Conservation (phyloP, 495 filamentous ascomycete species). For the Penicillium crystallinum region DNA sequence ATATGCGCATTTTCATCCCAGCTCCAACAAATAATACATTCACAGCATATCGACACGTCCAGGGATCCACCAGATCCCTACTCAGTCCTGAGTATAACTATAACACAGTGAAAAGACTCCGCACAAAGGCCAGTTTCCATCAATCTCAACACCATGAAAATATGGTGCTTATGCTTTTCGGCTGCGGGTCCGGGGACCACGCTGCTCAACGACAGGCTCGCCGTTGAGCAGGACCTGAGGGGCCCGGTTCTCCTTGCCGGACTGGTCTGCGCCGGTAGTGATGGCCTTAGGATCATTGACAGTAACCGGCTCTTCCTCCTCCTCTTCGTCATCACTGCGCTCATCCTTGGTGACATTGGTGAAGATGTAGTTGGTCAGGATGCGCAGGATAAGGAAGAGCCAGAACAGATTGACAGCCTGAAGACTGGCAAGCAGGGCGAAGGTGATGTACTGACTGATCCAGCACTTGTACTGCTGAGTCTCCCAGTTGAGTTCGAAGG, state of each 20-base stretch:
- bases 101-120: neutral
- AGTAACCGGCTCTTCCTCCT: slow-evolving; percentile 38
- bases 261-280: slow-evolving; percentile 26
- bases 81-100: too few species aligned
- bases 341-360: slow-evolving; percentile 48
- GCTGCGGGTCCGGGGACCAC: slow-evolving; percentile 23
- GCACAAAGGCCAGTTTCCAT: neutral
- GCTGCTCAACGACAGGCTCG: slow-evolving; percentile 26
- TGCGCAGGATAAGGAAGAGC: slow-evolving; percentile 75
- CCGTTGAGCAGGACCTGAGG: slow-evolving; percentile 39
- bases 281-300: slow-evolving; percentile 20
- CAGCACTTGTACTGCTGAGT: slow-evolving; percentile 77
- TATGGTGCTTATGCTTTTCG: slow-evolving; percentile 13
- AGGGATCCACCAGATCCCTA: neutral
- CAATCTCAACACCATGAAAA: neutral
- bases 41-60: slow-evolving; percentile 8
- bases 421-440: slow-evolving; percentile 61
- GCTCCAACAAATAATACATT: slow-evolving; percentile 7
- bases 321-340: slow-evolving; percentile 58
- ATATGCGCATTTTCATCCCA: neutral
- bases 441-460: slow-evolving; percentile 69
- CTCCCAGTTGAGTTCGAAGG: slow-evolving; percentile 83
- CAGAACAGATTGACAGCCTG: slow-evolving; percentile 85
- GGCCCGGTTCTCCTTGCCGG: slow-evolving; percentile 32
- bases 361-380: slow-evolving; percentile 57